Evolutionary conservation across 257 asterid species (phyloP).

Genomic region (Nicotiana paniculata): DNA sequence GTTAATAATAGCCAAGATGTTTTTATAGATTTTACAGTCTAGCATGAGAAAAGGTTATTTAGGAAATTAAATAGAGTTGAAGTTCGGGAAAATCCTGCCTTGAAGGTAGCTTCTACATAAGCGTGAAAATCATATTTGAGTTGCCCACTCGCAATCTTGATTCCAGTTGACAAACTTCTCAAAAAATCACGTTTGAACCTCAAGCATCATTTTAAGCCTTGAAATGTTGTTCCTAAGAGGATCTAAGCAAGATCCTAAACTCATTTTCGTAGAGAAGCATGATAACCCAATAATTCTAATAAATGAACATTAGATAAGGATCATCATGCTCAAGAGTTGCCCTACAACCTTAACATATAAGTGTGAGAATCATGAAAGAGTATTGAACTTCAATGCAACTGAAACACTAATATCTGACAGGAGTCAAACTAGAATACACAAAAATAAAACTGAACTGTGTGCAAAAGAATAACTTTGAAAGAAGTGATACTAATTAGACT

Average conservation of each 20-base stretch:
- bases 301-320: not conserved
- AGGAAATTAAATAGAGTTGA: not conserved
- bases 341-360: not conserved
- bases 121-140: not conserved
- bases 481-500: not conserved
- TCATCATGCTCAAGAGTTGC: not conserved
- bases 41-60: not conserved
- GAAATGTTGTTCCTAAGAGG: not conserved
- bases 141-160: not conserved
- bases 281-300: not conserved
- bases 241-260: slow-evolving; percentile 2
- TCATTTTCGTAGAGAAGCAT: not conserved
- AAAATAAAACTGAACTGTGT: not conserved
- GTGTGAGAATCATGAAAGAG: not conserved
- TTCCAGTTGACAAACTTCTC: not conserved
- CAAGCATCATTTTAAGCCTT: not conserved
- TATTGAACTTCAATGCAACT: not conserved
- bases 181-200: not conserved
- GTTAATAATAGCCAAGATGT: not conserved
- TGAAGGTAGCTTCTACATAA: not conserved
- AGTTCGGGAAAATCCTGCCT: not conserved
- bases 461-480: not conserved
- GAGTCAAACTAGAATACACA: not conserved
- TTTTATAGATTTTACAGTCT: not conserved
- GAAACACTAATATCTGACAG: not conserved